Evolutionary conservation across 2,329 filamentous ascomycete genomes (phyloP).

Genomic region (Leptographium galeiforme): DNA sequence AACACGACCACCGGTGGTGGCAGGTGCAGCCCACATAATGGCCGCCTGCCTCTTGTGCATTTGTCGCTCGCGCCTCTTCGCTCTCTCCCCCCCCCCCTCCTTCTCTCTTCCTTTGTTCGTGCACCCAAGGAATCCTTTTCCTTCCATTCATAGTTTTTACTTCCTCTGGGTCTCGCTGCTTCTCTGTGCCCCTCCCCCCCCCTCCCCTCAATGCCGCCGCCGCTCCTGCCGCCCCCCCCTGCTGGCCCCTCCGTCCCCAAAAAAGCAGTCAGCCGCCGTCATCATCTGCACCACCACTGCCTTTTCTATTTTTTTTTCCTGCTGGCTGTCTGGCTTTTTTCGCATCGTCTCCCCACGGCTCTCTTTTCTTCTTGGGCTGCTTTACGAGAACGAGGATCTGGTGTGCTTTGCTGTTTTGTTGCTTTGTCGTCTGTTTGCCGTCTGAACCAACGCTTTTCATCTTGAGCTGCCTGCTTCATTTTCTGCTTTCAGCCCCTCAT

Average conservation of each 20-base stretch:
- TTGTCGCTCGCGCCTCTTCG: too few species aligned
- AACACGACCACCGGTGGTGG: too few species aligned
- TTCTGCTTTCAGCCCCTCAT: not conserved
- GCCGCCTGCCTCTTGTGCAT: too few species aligned
- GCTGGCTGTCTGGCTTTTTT: not conserved
- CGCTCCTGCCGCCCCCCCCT: not conserved
- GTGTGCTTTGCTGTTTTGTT: not conserved
- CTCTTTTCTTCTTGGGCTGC: not conserved
- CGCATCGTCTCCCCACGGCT: not conserved
- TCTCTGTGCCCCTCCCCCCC: constrained; percentile 1
- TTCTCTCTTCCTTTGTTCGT: too few species aligned
- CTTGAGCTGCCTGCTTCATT: not conserved
- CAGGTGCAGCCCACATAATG: too few species aligned
- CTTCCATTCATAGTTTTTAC: too few species aligned
- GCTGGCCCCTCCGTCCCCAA: not conserved
- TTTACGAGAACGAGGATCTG: too few species aligned
- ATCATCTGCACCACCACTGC: not conserved
- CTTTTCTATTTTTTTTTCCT: not conserved
- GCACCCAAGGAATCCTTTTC: too few species aligned
- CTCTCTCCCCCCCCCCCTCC: too few species aligned
- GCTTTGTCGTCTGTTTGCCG: not conserved
- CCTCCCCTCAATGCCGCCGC: too few species aligned
- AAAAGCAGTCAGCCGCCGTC: not conserved
- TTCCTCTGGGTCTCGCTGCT: too few species aligned
- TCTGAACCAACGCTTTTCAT: too few species aligned